Base-by-base conservation (phyloP, 164 flowering plant genomes). In the Platanus orientalis region DNA sequence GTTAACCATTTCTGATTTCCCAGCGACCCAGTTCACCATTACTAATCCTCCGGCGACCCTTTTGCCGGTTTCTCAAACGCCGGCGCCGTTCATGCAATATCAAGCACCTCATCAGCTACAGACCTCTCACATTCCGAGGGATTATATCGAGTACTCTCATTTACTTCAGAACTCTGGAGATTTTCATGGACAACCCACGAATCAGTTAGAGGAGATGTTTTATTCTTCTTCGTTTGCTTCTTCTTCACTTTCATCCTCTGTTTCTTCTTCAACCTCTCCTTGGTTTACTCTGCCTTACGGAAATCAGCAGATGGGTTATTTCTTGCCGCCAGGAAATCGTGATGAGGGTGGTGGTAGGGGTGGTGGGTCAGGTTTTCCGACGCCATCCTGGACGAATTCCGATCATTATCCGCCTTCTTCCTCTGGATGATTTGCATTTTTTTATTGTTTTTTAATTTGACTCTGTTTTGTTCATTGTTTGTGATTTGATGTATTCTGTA, bases 61-160 rank as follows among this genome's bases (percentile, higher is more conserved):
- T 56, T 68, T 68, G 3, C 52, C 72, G 28, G 63, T 50, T 13
- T 26, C 63, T 7, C 61, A 51, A 21, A 36, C 54, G 0, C 48
- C 57, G 9, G 42, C 53, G 21, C n/a, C 69, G 7, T 61, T 63
- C 7, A 34, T 71, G 10, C 73, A 44, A 52, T 32, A 72, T 19
- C 73, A 53, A 25, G 6, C 44, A 6, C 26, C n/a, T 32, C 71
- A 69, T 16, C 62, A 48, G 17, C 48, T 45, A 30, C 81, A 64
- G 58, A 39, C 56, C 6, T 27, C 74, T 13, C 74, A 67, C 39
- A n/a, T 47, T 1, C 19, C 56, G 28, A 65, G 77, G 39, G 83
- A 81, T 40, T 78, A 78, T 58, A 66, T 66, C 62, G 63, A 80
- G 17, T 81, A 81, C 59, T 70, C 80, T 4, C 81, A 74, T 44